A percentile compares a stretch with the other conserved stretches of the same genome.
These are phyloP conservation scores for Selenicereus undatus DNA, from an alignment of 148 eudicot genomes.

Conservation along the genomic window DNA sequence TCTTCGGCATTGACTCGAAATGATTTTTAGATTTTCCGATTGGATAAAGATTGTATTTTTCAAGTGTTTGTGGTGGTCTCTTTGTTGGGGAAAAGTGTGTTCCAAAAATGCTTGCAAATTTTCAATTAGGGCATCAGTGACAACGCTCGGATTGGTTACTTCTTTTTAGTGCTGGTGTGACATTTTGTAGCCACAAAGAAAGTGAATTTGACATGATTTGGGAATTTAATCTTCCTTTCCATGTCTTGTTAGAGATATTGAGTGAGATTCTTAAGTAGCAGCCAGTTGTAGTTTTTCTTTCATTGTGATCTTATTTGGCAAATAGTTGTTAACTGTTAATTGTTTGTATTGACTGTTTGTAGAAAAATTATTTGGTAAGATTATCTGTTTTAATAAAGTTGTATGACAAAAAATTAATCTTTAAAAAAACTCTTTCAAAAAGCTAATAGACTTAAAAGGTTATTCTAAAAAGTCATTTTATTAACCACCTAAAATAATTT, in stretches of 20 bases:
- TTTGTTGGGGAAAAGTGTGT: neutral
- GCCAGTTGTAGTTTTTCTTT: too few relatives aligned
- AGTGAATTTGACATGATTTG: neutral
- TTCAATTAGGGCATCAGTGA: neutral
- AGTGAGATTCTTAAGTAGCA: too few relatives aligned
- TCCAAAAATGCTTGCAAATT: neutral
- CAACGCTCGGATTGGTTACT: neutral
- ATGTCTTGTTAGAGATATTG: too few relatives aligned
- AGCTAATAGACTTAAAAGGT: too few relatives aligned
- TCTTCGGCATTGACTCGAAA: neutral
- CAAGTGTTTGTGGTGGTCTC: constrained; percentile 1
- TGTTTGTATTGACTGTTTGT: neutral
- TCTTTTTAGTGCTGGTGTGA: neutral
- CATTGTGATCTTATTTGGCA: too few relatives aligned
- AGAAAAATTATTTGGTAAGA: too few relatives aligned
- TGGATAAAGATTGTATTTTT: neutral
- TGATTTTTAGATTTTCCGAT: neutral
- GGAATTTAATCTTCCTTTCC: neutral
- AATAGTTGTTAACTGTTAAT: too few relatives aligned
- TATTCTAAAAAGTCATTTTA: too few relatives aligned
- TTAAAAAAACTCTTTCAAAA: too few relatives aligned
- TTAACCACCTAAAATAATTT: too few relatives aligned
- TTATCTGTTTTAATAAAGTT: too few relatives aligned
- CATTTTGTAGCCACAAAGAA: neutral
- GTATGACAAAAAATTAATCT: too few relatives aligned